Conservation (phyloP, 805 yeast genomes). For the Pichia paraexigua region DNA sequence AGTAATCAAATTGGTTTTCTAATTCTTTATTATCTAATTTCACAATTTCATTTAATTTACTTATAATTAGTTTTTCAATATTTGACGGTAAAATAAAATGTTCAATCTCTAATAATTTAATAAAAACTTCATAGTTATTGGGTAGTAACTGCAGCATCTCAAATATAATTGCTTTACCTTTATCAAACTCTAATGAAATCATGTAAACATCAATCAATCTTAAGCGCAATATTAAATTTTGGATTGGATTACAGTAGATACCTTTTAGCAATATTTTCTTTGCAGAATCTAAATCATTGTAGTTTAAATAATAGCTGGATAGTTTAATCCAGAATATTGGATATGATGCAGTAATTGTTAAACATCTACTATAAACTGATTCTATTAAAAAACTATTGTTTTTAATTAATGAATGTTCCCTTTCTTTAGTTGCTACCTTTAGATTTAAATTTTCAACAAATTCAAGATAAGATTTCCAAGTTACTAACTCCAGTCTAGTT, state of each 20-base stretch:
- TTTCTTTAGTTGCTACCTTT: conserved; percentile 16
- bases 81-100: conserved; percentile 19
- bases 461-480: conserved; percentile 53
- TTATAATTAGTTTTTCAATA: background rate
- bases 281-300: conserved; percentile 29
- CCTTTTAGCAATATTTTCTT: conserved; percentile 33
- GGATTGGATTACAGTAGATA: conserved; percentile 20
- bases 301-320: conserved; percentile 33
- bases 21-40: conserved; percentile 2
- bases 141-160: conserved; percentile 23
- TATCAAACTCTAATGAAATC: conserved; percentile 27
- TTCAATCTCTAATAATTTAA: conserved; percentile 38
- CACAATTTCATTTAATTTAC: conserved; percentile 3
- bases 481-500: conserved; percentile 39
- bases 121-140: conserved; percentile 31
- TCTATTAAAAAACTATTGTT: conserved; percentile 21
- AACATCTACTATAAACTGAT: conserved; percentile 40
- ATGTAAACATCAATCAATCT: conserved; percentile 40
- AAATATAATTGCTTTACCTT: conserved; percentile 31
- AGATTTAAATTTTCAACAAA: conserved; percentile 36
- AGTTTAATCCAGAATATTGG: conserved; percentile 44
- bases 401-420: conserved; percentile 13
- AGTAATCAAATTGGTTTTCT: conserved; percentile 29
- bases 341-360: conserved; percentile 38
- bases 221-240: conserved; percentile 28